phyloP scores from a whole-genome alignment of 352 stramenopile genomes.

The Peronospora belbahrii region DNA sequence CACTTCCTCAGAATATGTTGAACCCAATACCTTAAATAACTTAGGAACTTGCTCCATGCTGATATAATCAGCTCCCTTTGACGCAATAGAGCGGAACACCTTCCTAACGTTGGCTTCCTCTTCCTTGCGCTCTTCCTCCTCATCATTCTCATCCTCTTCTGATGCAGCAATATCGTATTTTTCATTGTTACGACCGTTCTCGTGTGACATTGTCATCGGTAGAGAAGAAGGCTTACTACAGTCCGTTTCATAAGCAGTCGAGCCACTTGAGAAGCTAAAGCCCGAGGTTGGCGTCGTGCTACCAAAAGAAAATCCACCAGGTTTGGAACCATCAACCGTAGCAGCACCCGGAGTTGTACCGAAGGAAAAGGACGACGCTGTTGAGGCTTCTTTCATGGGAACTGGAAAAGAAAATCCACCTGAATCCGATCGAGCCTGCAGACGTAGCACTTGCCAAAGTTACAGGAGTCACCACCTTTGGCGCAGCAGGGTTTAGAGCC shows the following conservation, averaged over 20 bases:
- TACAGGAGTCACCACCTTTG: conserved; percentile 20
- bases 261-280: conserved; percentile 5
- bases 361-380: conserved; percentile 40
- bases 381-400: conserved; percentile 7
- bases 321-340: conserved; percentile 1
- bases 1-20: conserved; percentile 51
- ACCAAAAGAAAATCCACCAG: conserved; percentile 26
- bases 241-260: conserved; percentile 3
- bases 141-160: conserved; percentile 42
- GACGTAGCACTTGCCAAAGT: conserved; percentile 14
- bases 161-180: conserved; percentile 52
- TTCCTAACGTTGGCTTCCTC: conserved; percentile 40
- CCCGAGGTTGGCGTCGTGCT: background rate
- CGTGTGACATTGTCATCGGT: conserved; percentile 10
- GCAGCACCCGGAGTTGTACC: conserved; percentile 2
- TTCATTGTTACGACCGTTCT: conserved; percentile 53
- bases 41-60: conserved; percentile 31
- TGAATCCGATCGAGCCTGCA: conserved; percentile 29
- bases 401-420: conserved; percentile 35
- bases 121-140: conserved; percentile 57
- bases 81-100: conserved; percentile 35
- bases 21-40: conserved; percentile 52
- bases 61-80: conserved; percentile 25
- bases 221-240: conserved; percentile 19
- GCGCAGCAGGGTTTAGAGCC: conserved; percentile 35